Conservation (phyloP, 2,329 filamentous ascomycete genomes). For the Neofusicoccum cordaticola region DNA sequence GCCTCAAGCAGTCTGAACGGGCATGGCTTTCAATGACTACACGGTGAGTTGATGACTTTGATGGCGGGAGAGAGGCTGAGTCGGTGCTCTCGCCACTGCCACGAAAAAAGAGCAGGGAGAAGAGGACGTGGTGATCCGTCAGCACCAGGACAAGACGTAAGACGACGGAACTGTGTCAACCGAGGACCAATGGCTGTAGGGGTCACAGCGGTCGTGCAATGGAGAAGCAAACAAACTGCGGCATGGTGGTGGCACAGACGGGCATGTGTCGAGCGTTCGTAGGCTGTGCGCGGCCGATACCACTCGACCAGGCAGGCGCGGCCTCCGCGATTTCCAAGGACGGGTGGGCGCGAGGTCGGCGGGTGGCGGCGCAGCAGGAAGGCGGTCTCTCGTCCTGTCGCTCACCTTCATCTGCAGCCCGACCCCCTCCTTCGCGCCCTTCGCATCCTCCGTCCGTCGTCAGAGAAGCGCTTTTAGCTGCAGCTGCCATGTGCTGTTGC, state of each 20-base stretch:
- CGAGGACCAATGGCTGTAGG: background rate
- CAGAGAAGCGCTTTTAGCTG: background rate
- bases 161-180: too few relatives aligned
- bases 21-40: too few relatives aligned
- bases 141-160: too few relatives aligned
- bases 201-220: background rate
- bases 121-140: too few relatives aligned
- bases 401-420: background rate
- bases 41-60: too few relatives aligned
- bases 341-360: background rate
- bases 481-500: background rate
- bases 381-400: background rate
- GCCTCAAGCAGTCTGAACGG: too few relatives aligned
- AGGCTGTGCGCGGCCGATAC: background rate
- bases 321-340: background rate
- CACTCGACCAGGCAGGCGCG: background rate
- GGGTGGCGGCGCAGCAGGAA: background rate
- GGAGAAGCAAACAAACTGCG: background rate
- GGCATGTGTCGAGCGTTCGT: conserved; percentile 1
- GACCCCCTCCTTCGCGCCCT: background rate
- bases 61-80: too few relatives aligned
- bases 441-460: background rate
- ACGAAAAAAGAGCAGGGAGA: too few relatives aligned
- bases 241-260: background rate
- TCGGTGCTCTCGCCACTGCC: too few relatives aligned